These are phyloP conservation scores for Dioszegia hungarica DNA, from an alignment of 768 basidiomycete species.

Conservation along the genomic window DNA sequence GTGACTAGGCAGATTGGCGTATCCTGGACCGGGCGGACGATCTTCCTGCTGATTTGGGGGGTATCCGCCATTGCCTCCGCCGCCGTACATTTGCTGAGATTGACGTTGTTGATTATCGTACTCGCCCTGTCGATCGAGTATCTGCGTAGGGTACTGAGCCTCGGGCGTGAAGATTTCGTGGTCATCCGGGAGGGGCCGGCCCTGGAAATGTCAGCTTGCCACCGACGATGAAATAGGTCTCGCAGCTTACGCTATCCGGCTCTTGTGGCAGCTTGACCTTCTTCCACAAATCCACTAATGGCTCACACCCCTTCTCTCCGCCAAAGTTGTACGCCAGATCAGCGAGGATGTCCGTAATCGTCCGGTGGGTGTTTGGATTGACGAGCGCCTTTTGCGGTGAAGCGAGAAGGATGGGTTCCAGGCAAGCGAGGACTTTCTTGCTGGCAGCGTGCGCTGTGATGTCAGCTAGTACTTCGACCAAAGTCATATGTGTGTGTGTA, in stretches of 20 bases:
- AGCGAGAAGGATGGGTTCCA: constrained; percentile 29
- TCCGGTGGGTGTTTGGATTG: constrained; percentile 19
- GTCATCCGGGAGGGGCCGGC: constrained; percentile 36
- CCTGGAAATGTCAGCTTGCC: constrained; percentile 17
- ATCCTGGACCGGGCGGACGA: constrained; percentile 42
- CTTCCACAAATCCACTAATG: constrained; percentile 71
- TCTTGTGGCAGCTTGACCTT: constrained; percentile 74
- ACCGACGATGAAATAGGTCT: too few species aligned
- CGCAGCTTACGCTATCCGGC: constrained; percentile 63
- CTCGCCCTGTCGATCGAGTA: not conserved
- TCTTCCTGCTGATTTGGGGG: constrained; percentile 21
- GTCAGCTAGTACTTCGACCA: too few species aligned
- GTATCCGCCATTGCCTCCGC: constrained; percentile 26
- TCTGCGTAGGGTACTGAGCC: constrained; percentile 61
- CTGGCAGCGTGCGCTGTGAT: constrained; percentile 24
- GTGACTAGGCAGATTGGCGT: constrained; percentile 61
- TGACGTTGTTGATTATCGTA: not conserved
- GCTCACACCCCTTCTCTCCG: constrained; percentile 49
- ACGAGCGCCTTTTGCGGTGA: constrained; percentile 27
- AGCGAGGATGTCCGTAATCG: constrained; percentile 70
- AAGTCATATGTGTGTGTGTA: not conserved
- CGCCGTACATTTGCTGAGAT: constrained; percentile 11
- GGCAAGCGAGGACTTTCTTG: constrained; percentile 29
- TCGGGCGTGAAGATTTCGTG: constrained; percentile 47
- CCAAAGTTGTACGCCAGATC: constrained; percentile 71